phyloP scores from a whole-genome alignment of 345 rosid species.

The Schrenkiella parvula region DNA sequence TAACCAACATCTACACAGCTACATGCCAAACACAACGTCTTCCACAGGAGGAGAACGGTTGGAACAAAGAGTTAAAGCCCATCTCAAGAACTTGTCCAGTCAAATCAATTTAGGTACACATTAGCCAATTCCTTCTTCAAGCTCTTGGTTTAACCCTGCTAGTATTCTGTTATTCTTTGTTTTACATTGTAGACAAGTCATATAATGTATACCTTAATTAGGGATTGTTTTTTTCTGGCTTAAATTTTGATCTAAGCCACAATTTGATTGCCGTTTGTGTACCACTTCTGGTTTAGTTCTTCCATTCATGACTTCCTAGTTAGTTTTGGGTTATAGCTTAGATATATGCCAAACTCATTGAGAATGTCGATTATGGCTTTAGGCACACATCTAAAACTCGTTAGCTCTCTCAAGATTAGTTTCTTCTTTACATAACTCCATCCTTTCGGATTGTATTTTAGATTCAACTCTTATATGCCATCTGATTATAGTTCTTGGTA shows the following conservation, averaged over 20 bases:
- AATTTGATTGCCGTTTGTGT: neutral
- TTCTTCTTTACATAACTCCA: neutral
- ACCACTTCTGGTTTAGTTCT: neutral
- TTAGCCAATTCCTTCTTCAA: neutral
- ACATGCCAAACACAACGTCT: slow-evolving; percentile 40
- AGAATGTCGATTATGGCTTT: neutral
- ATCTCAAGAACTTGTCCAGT: slow-evolving; percentile 62
- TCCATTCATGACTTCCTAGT: neutral
- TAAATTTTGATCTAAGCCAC: neutral
- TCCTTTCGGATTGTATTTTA: neutral
- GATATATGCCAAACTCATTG: neutral
- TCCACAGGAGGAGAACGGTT: slow-evolving; percentile 54
- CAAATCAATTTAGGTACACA: slow-evolving; percentile 61
- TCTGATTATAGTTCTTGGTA: neutral
- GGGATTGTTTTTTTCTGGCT: neutral
- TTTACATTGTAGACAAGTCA: neutral
- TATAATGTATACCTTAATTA: neutral
- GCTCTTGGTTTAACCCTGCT: neutral
- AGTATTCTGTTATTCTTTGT: neutral
- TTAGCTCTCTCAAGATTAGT: neutral
- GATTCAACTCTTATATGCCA: neutral
- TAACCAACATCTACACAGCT: slow-evolving; percentile 39
- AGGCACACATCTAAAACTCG: neutral
- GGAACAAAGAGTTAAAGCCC: slow-evolving; percentile 67
- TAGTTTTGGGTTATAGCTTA: neutral